Base-by-base conservation (phyloP, 2,329 filamentous ascomycete genomes). In the Neoascochyta sp. region DNA sequence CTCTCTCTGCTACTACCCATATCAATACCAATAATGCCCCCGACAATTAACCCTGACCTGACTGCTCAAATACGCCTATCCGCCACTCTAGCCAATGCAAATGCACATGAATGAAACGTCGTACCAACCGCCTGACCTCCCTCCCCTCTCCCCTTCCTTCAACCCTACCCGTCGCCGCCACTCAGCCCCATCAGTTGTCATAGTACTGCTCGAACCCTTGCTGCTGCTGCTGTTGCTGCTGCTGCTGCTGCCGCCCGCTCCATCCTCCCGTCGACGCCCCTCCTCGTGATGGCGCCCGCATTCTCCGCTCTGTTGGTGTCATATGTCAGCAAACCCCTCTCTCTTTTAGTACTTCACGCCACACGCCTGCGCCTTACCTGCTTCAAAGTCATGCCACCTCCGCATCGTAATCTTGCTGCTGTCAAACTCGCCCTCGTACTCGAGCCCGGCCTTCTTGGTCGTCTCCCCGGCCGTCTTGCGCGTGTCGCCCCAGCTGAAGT, bases 321-420 rank as follows among this genome's bases (percentile, higher is more conserved):
- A 27, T 31, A 39, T 22, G 51, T 62, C 41, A 63, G 58, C 41
- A 21, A 47, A n/a, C n/a, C n/a, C n/a, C n/a, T n/a, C n/a, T n/a
- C n/a, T n/a, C n/a, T n/a, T n/a, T n/a, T n/a, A n/a, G n/a, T n/a
- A n/a, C 37, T 43, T 39, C 32, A 37, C 30, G 31, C 31, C 23
- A 22, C 13, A 31, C 26, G 26, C 24, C 32, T 44, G 41, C 22
- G 22, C 32, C 63, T 62, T 69, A 74, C 78, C 81, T 63, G 75
- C 78, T 71, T 98, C 92, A 60, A 96, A 98, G 66, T 98, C 92
- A 43, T 58, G 54, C 92, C 92, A 98, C 51, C 92, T 73, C 74
- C 95, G 95, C 92, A 98, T 98, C 20, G 90, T 95, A 61, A 98
- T 98, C 77, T 95, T 94, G 65, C 83, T 93, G 64, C 85, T 93